Evolutionary conservation across 768 basidiomycete species (phyloP), one percentile per base, ranked within the genome.

Genomic region (Symmetrospora coprosmae): DNA sequence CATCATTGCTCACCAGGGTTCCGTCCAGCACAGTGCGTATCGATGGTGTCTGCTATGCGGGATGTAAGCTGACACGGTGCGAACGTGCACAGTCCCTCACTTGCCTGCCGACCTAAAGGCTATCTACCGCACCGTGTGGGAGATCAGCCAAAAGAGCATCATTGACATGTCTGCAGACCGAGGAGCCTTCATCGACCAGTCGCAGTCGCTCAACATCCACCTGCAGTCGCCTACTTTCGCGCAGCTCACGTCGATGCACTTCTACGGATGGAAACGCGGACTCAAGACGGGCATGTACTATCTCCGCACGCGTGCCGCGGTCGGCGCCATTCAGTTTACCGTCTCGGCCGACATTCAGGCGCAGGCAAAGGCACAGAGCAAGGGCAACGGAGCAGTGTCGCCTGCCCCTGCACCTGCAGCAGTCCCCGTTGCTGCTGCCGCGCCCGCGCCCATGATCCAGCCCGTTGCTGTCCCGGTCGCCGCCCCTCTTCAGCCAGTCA

Each of bases 51-150:
- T 43, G 9, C 13, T 37, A 1, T 23, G 28, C 34, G 7, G 4
- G 2, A 2, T 21, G 1, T 28, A n/a, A 13, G 21, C 45, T 60
- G 2, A 65, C 40, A 27, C 4, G 17, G 7, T 37, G 37, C n/a
- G 41, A 85, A 27, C 86, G 84, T 5, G 73, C 86, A 27, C 88
- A 92, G 72, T 96, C 66, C 83, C 87, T 27, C 80, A 70, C 46
- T 88, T 97, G 66, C 91, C 92, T 1, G 83, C 82, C 60, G 81
- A 94, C 66, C 78, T 91, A 74, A 96, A 94, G 75, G 86, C 87
- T 0, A 90, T 99, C 76, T 99, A 99, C 82, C 96, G 96, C 78
- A 99, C 92, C n/a, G 92, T 96, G 48, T 99, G 92, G 92, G 92
- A 99, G 76, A 91, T 99, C 73, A 84, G 81, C 43, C 92, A 97